A percentile compares a stretch with the other conserved stretches of the same genome.
Evolutionary conservation across 2,329 filamentous ascomycete species (phyloP).

Genomic region (Apiospora phragmitis): DNA sequence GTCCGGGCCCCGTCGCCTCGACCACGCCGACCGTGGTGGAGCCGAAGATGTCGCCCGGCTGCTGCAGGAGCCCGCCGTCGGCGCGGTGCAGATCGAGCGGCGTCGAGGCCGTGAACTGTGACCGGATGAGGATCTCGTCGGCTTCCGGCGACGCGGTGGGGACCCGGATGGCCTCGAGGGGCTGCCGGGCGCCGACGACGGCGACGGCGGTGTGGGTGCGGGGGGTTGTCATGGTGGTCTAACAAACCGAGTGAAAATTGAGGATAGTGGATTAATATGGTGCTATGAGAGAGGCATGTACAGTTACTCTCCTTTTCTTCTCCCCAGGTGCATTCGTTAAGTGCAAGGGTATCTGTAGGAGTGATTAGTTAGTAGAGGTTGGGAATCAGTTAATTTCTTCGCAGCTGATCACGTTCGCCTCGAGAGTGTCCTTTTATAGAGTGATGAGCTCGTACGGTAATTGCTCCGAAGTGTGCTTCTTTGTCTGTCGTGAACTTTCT

Average conservation of each 20-base stretch:
- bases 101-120: slow-evolving; percentile 60
- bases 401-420: neutral
- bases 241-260: neutral
- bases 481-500: neutral
- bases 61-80: slow-evolving; percentile 57
- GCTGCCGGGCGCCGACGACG: slow-evolving; percentile 25
- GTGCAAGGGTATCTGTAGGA: neutral
- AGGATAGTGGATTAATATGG: neutral
- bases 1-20: slow-evolving; percentile 47
- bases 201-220: slow-evolving; percentile 29
- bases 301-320: neutral
- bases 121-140: slow-evolving; percentile 53
- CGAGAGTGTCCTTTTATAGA: neutral
- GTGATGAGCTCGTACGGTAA: neutral
- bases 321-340: neutral
- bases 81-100: slow-evolving; percentile 63
- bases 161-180: slow-evolving; percentile 26
- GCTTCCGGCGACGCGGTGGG: slow-evolving; percentile 31
- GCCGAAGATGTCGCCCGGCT: slow-evolving; percentile 50
- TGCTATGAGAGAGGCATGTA: rapidly evolving
- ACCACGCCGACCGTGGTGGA: slow-evolving; percentile 54
- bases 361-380: neutral
- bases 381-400: neutral
- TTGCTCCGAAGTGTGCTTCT: neutral
- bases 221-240: slow-evolving; percentile 19